phyloP scores from a whole-genome alignment of 441 rosid species.

The Euphorbia schlechtendalii region DNA sequence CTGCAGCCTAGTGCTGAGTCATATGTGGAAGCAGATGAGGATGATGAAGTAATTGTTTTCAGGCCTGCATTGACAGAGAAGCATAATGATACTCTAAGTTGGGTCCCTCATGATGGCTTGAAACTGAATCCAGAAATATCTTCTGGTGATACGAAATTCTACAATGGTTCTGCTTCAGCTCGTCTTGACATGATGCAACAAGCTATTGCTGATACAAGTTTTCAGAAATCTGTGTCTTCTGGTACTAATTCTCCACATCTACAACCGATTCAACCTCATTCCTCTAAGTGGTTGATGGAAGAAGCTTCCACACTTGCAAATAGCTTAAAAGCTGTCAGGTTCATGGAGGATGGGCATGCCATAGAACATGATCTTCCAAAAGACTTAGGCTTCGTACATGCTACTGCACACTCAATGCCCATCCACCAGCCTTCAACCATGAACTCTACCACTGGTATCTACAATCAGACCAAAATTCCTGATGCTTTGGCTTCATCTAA shows the following conservation, averaged over 20 bases:
- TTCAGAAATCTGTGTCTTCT: conserved; percentile 34
- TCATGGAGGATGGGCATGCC: conserved; percentile 54
- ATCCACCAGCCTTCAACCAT: conserved; percentile 36
- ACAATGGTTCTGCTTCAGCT: conserved; percentile 34
- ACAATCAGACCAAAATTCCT: conserved; percentile 38
- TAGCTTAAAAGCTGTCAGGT: conserved; percentile 48
- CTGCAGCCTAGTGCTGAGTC: conserved; percentile 31
- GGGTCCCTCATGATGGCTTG: conserved; percentile 37
- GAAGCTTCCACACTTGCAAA: conserved; percentile 48
- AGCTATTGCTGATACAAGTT: conserved; percentile 33
- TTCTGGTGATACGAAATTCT: conserved; percentile 32
- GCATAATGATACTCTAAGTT: conserved; percentile 35
- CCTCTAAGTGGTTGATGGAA: conserved; percentile 47
- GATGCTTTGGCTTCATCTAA: conserved; percentile 41
- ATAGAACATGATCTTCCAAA: conserved; percentile 47
- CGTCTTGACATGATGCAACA: conserved; percentile 38
- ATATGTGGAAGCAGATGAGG: conserved; percentile 60
- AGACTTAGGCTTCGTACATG: conserved; percentile 32
- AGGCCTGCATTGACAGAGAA: conserved; percentile 69
- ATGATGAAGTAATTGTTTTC: conserved; percentile 92
- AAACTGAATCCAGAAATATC: conserved; percentile 35
- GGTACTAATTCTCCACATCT: conserved; percentile 36
- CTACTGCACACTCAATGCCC: conserved; percentile 29
- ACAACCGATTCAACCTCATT: conserved; percentile 39
- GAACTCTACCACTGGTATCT: conserved; percentile 29